Evolutionary conservation across 441 rosid genomes (phyloP).

Genomic region (Eruca vesicaria): DNA sequence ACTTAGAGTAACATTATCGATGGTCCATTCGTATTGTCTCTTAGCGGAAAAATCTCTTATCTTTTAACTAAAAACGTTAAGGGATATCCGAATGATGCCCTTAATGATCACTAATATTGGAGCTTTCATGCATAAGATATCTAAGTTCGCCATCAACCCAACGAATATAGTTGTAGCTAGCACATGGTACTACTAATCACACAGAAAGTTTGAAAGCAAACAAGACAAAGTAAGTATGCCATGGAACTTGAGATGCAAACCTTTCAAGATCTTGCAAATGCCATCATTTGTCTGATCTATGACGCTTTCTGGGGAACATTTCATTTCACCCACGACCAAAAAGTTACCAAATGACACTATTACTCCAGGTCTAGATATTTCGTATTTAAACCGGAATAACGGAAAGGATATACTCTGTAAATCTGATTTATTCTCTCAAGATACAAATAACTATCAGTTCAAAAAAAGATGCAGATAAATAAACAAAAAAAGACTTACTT

Average conservation of each 20-base stretch:
- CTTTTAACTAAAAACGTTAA: no score
- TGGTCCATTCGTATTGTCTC: no score
- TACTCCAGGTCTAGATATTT: neutral
- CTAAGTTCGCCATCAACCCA: neutral
- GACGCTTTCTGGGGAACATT: neutral
- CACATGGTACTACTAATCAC: neutral
- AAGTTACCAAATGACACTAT: neutral
- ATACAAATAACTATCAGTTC: no score
- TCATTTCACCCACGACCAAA: neutral
- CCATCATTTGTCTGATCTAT: neutral
- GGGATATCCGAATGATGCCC: no score
- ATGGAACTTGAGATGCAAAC: neutral
- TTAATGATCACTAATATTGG: neutral
- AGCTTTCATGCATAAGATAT: neutral
- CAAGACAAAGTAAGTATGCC: neutral
- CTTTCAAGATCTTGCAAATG: neutral
- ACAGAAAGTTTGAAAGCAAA: no score
- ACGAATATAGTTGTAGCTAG: neutral
- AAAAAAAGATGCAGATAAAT: no score
- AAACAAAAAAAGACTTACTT: neutral
- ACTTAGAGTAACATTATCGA: no score
- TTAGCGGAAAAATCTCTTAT: no score
- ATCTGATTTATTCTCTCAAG: neutral
- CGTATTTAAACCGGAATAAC: neutral
- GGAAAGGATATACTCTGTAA: neutral